phyloP scores from a whole-genome alignment of 2,329 filamentous ascomycete genomes.

The Xylaria multiplex region DNA sequence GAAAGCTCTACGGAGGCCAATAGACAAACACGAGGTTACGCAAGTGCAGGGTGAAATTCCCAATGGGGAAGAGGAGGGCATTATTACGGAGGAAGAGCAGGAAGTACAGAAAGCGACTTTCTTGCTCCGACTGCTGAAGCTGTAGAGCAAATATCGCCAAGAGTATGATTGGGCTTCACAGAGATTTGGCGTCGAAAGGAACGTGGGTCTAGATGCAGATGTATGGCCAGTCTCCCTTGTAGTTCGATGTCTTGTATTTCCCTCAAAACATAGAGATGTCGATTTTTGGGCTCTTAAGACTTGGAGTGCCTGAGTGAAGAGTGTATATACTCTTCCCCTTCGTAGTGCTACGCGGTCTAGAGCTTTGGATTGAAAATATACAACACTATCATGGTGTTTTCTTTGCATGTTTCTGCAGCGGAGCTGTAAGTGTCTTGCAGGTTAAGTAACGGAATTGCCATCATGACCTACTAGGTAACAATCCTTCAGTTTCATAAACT shows the following conservation, averaged over 20 bases:
- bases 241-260: constrained; percentile 24
- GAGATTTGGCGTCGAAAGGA: constrained; percentile 5
- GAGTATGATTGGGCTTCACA: constrained; percentile 4
- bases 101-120: constrained; percentile 86
- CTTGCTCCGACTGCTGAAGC: constrained; percentile 77
- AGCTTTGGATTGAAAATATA: background rate
- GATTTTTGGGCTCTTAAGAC: background rate
- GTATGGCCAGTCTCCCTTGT: constrained; percentile 8
- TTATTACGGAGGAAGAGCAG: constrained; percentile 85
- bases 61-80: constrained; percentile 60
- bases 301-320: background rate
- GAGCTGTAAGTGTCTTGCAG: constrained; percentile 27
- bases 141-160: constrained; percentile 57
- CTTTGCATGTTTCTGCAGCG: constrained; percentile 61
- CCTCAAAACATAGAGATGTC: background rate
- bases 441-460: background rate
- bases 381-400: constrained; percentile 50
- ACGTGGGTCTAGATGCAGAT: constrained; percentile 7
- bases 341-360: background rate
- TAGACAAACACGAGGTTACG: constrained; percentile 74
- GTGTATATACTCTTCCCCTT: background rate
- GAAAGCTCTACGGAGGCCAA: constrained; percentile 79
- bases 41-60: constrained; percentile 67
- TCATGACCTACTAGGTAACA: constrained; percentile 78
- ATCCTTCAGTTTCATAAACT: constrained; percentile 86